Base-by-base conservation (phyloP, 805 yeast genomes). In the Ogataea degrootiae region DNA sequence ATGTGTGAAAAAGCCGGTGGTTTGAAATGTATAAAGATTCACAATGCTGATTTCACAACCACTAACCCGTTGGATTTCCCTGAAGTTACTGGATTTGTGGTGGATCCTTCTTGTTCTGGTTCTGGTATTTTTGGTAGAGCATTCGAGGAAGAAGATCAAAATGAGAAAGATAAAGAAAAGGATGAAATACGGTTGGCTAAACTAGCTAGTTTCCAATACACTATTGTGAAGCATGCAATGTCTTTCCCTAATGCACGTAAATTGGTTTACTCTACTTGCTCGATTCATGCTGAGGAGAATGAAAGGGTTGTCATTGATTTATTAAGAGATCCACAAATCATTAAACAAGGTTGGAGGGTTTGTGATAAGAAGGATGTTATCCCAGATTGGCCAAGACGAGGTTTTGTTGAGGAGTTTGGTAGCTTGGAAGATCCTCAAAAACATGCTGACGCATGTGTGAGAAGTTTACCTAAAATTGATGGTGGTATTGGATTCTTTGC, bases 401-500 rank as follows among this genome's bases (percentile, higher is more conserved):
- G 99, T 0, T 67, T 80, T 61, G 72, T 66, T 7, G 78, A 78
- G 49, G 96, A 86, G 60, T 90, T 91, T 54, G 74, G 76, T 9
- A 72, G 73, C 21, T 65, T 70, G 51, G 67, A 62, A 11, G 63
- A 70, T 29, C 77, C 83, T 19, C 72, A 73, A 35, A 72, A 68
- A 36, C 61, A 88, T 42, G 96, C 97, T 1, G 89, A 83, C 1
- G 92, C 94, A 0, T 91, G 97, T 68, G 82, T 94, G 0, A 74
- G 99, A 55, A 85, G 91, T 0, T 68, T 82, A 39, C 96, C 97
- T 0, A 83, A 80, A 51, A 85, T 77, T 39, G 99, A 94, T 63
- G 99, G 98, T 31, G 99, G 99, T n/a, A 94, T 94, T 58, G 99
- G 99, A 0, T 94, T 94, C 63, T 94, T 94, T 67, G 98, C 97